A percentile compares a stretch with the other conserved stretches of the same genome.
Conservation (phyloP, 2,329 filamentous ascomycete species). For the Aureobasidium musti region DNA sequence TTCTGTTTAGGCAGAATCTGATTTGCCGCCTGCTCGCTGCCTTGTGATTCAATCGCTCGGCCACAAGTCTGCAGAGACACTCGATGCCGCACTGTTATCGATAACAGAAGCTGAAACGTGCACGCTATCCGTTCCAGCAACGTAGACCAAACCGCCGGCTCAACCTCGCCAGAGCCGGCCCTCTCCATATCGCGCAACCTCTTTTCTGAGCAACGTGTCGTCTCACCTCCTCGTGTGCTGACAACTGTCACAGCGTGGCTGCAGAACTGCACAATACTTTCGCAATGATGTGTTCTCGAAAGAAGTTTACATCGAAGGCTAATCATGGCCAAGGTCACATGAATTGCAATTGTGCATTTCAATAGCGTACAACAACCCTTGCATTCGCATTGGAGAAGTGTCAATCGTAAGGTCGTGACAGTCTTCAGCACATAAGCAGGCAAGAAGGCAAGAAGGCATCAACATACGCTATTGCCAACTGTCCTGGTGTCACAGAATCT, state of each 20-base stretch:
- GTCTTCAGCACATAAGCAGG: too few species aligned
- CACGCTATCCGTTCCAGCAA: not conserved
- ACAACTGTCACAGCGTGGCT: too few species aligned
- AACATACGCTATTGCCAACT: not conserved
- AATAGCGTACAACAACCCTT: too few species aligned
- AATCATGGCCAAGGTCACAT: too few species aligned
- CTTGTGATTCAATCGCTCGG: not conserved
- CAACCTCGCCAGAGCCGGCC: not conserved
- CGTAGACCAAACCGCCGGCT: not conserved
- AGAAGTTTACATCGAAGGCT: too few species aligned
- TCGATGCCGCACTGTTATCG: not conserved
- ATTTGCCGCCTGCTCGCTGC: not conserved
- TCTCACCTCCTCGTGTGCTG: too few species aligned
- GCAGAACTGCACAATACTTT: too few species aligned
- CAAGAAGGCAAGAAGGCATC: not conserved
- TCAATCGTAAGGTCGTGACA: too few species aligned
- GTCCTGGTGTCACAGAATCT: not conserved
- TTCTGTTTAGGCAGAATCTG: not conserved
- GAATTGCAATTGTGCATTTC: too few species aligned
- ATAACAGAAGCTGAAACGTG: constrained; percentile 12
- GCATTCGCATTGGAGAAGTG: too few species aligned
- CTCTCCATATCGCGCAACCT: not conserved
- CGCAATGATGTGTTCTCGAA: too few species aligned
- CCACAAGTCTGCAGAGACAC: not conserved
- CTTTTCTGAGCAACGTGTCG: not conserved